Base-by-base conservation (phyloP, 2,329 filamentous ascomycete genomes). In the Xenosphaeropsis pyriputrescens region DNA sequence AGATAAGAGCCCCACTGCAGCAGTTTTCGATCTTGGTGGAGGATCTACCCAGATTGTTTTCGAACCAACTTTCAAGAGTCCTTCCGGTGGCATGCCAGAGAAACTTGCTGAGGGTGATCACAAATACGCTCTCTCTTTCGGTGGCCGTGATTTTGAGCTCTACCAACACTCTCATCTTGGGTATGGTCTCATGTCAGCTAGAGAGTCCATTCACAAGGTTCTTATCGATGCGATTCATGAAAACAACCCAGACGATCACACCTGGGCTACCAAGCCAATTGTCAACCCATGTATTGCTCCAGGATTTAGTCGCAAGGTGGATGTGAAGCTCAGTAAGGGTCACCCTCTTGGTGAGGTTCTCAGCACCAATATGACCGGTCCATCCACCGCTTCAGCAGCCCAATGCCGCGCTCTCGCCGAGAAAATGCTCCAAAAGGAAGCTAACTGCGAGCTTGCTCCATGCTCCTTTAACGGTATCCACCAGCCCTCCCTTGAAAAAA, bases 11-110 rank as follows among this genome's bases (percentile, higher is more conserved):
- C 82, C 85, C 36, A 96, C 91, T 2, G 93, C 91, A 31, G 91
- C 91, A 36, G 77, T 95, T 41, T 94, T 98, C 53, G 91, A 98
- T 56, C 79, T 98, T 35, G 91, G 91, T 45, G 91, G 91, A 52
- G 91, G 91, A 38, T 95, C 88, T 16, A 98, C 93, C 12, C 91
- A 98, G 64, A 95, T 98, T 55, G 93, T 98, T 48, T 98, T 96
- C 60, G 78, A 98, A 66, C 93, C 93, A 16, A 93, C 81, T 37
- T 98, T 94, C 63, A 80, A 84, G 57, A 71, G 73, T 39, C 71
- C 72, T 40, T 61, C 72, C 39, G 83, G 84, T 44, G 88, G 86
- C 42, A 82, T 95, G 68, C 88, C 88, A 0, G 79, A 85, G 56
- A 81, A 79, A 57, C 71, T 98, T 52, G 72, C 79, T 14, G 80